A percentile compares a stretch with the other conserved stretches of the same genome.
Evolutionary conservation across 768 basidiomycete species (phyloP).

Genomic region (Ramaria sp.): DNA sequence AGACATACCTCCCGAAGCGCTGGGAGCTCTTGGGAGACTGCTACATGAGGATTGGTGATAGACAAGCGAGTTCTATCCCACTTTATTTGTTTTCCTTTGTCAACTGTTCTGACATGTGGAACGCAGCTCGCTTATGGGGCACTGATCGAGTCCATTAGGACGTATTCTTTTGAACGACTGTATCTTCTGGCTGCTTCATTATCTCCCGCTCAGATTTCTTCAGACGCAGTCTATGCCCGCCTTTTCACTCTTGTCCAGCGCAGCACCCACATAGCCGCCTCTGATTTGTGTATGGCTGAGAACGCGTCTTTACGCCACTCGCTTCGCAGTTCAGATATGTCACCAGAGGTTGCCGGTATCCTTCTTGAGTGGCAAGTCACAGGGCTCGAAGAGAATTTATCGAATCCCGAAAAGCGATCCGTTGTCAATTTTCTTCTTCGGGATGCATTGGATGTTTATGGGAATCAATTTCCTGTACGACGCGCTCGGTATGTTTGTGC

Average conservation of each 20-base stretch:
- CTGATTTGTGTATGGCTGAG: slow-evolving; percentile 47
- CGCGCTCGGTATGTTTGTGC: slow-evolving; percentile 25
- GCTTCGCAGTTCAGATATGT: slow-evolving; percentile 9
- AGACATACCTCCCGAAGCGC: slow-evolving; percentile 54
- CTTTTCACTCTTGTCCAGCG: slow-evolving; percentile 52
- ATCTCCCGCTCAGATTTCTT: slow-evolving; percentile 24
- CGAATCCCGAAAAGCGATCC: slow-evolving; percentile 43
- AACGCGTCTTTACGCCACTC: slow-evolving; percentile 34
- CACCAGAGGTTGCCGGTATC: slow-evolving; percentile 31
- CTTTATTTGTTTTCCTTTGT: slow-evolving; percentile 7
- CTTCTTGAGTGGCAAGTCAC: slow-evolving; percentile 54
- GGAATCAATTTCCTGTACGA: slow-evolving; percentile 40
- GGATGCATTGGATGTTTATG: slow-evolving; percentile 42
- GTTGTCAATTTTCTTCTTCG: slow-evolving; percentile 32
- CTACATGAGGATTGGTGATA: slow-evolving; percentile 65
- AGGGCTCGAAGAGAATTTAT: slow-evolving; percentile 39
- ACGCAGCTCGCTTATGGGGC: slow-evolving; percentile 49
- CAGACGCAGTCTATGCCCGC: slow-evolving; percentile 33
- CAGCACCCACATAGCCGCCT: slow-evolving; percentile 53
- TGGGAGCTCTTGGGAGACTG: slow-evolving; percentile 80
- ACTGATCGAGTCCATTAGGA: slow-evolving; percentile 37
- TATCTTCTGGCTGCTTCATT: slow-evolving; percentile 19
- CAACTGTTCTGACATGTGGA: background rate
- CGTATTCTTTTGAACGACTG: slow-evolving; percentile 40
- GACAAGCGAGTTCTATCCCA: slow-evolving; percentile 39